A percentile compares a stretch with the other conserved stretches of the same genome.
These are phyloP conservation scores for Acer campestre DNA, from an alignment of 345 rosid genomes.

Conservation along the genomic window DNA sequence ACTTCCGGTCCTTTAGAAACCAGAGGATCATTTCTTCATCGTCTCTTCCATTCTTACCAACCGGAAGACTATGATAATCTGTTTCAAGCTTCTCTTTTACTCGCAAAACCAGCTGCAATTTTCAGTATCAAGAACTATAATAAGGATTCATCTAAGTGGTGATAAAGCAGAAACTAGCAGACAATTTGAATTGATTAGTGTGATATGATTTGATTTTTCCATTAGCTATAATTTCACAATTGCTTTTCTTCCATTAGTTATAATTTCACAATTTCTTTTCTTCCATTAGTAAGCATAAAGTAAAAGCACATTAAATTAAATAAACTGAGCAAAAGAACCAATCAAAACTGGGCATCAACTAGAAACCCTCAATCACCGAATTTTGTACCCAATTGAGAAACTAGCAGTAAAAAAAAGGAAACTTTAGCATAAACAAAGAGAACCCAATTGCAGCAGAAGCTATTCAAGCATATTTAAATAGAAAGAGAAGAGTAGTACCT, in stretches of 20 bases:
- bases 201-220: background rate
- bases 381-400: background rate
- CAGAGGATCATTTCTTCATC: slow-evolving; percentile 93
- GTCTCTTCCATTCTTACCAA: slow-evolving; percentile 86
- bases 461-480: background rate
- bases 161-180: background rate
- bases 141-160: background rate
- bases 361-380: background rate
- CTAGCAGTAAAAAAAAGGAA: background rate
- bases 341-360: background rate
- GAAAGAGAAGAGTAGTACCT: slow-evolving; percentile 33
- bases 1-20: slow-evolving; percentile 78
- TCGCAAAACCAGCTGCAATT: slow-evolving; percentile 71
- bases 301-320: background rate
- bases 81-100: slow-evolving; percentile 70
- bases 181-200: background rate
- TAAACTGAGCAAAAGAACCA: background rate
- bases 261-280: background rate
- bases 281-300: slow-evolving; percentile 6
- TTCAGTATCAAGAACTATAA: background rate
- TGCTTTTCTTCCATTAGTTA: background rate
- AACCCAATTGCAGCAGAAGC: background rate
- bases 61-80: slow-evolving; percentile 56
- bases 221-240: background rate
- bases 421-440: background rate